These are phyloP conservation scores for Malania oleifera DNA, from an alignment of 164 flowering plant species.

Conservation along the genomic window DNA sequence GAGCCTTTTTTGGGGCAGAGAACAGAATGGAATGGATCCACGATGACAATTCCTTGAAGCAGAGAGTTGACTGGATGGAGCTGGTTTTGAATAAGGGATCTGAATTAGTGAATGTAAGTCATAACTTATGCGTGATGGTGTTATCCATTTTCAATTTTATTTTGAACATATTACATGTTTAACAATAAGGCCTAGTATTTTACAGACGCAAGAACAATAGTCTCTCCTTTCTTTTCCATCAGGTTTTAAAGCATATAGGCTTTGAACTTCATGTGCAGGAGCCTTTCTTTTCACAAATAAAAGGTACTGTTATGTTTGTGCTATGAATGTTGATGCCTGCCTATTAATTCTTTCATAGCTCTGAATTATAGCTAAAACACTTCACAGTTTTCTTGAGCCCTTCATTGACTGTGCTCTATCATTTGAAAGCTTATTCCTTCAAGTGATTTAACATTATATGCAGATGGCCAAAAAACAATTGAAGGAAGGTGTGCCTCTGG, in stretches of 20 bases:
- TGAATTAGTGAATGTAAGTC: slow-evolving; percentile 44
- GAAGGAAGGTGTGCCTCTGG: slow-evolving; percentile 89
- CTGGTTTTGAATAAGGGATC: slow-evolving; percentile 44
- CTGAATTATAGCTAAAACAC: neutral
- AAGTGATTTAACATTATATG: slow-evolving; percentile 10
- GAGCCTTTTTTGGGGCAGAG: slow-evolving; percentile 18
- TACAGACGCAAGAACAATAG: too few species aligned
- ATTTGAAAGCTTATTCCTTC: neutral
- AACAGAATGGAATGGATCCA: slow-evolving; percentile 11
- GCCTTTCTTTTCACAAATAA: slow-evolving; percentile 72
- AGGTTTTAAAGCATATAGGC: slow-evolving; percentile 48
- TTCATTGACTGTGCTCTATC: neutral
- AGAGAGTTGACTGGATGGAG: slow-evolving; percentile 43
- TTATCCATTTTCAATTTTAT: neutral
- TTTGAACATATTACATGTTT: neutral
- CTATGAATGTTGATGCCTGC: neutral
- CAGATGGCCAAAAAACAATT: slow-evolving; percentile 71
- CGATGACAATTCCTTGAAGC: slow-evolving; percentile 29
- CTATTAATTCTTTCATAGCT: neutral
- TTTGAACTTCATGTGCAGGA: slow-evolving; percentile 82
- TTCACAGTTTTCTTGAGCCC: neutral
- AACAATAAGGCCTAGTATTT: neutral
- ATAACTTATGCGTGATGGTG: neutral
- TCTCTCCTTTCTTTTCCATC: neutral
- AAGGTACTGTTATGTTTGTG: slow-evolving; percentile 35